phyloP scores from a whole-genome alignment of 129 eudicot genomes.

The Helianthus tuberosus region DNA sequence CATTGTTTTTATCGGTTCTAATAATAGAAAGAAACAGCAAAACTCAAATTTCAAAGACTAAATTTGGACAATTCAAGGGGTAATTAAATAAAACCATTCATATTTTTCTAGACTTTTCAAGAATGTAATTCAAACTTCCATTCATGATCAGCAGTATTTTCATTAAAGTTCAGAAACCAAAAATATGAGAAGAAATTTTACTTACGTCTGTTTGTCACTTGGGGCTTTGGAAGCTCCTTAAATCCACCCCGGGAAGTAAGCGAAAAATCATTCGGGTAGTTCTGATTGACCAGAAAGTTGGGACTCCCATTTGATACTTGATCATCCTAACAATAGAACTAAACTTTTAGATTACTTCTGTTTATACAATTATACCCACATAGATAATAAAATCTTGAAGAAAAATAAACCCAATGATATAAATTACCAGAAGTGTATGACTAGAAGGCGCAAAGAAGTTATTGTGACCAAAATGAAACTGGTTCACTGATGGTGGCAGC shows the following conservation, averaged over 20 bases:
- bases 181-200: neutral
- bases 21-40: neutral
- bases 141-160: constrained; percentile 1
- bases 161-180: neutral
- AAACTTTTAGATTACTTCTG: neutral
- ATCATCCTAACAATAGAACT: constrained; percentile 47
- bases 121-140: no score
- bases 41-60: neutral
- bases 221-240: constrained; percentile 66
- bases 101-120: neutral
- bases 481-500: constrained; percentile 46
- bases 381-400: constrained; percentile 2
- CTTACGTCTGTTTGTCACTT: constrained; percentile 65
- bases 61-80: neutral
- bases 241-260: constrained; percentile 39
- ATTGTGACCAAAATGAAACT: constrained; percentile 47
- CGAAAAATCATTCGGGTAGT: constrained; percentile 36
- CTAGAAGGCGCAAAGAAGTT: constrained; percentile 49
- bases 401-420: neutral
- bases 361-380: neutral
- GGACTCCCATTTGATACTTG: constrained; percentile 52
- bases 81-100: neutral
- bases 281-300: constrained; percentile 49
- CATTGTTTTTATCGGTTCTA: neutral
- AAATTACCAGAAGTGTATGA: constrained; percentile 45